Evolutionary conservation across 352 stramenopile species (phyloP), one percentile per base, ranked within the genome.

Genomic region (Globisporangium paddicum): DNA sequence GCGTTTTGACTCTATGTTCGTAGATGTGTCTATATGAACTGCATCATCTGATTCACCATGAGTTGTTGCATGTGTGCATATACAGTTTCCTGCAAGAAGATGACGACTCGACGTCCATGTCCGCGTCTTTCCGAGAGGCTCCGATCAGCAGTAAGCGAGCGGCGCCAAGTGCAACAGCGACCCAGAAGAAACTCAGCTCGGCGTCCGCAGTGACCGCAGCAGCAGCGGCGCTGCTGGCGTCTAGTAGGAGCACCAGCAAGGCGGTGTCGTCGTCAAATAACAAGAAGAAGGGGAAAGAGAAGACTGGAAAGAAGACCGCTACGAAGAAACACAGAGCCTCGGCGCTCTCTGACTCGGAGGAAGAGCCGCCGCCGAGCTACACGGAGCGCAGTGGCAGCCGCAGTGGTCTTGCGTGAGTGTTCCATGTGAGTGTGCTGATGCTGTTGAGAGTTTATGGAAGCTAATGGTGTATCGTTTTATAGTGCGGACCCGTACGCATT

Each of bases 401-500:
- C 18, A 10, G 57, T 3, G 55, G 66, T 59, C 62, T 60, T 40
- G 55, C 61, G 70, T 82, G 66, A 51, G 70, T 67, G 9, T n/a
- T 32, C 28, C 28, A 34, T 26, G 1, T 25, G 18, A 16, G 18
- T 38, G 25, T 52, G 26, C 11, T 37, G 21, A 25, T 23, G 19
- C 9, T 19, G 5, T 3, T 56, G 13, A 41, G 3, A 11, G 11
- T 50, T 13, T 28, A 14, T 54, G 25, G 28, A 0, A 26, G 6
- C 8, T 47, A 8, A 47, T n/a, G n/a, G 13, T 28, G 41, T 19
- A 6, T 40, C 51, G 16, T 37, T 16, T 14, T 10, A 4, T 54
- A 90, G 79, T 30, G 61, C 65, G 40, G 84, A 93, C 63, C 84
- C 84, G 30, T 93, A 91, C 44, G 72, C 72, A 16, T 93, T 91